These are phyloP conservation scores for Anethum foeniculum DNA, from an alignment of 140 eudicot genomes.

Conservation along the genomic window DNA sequence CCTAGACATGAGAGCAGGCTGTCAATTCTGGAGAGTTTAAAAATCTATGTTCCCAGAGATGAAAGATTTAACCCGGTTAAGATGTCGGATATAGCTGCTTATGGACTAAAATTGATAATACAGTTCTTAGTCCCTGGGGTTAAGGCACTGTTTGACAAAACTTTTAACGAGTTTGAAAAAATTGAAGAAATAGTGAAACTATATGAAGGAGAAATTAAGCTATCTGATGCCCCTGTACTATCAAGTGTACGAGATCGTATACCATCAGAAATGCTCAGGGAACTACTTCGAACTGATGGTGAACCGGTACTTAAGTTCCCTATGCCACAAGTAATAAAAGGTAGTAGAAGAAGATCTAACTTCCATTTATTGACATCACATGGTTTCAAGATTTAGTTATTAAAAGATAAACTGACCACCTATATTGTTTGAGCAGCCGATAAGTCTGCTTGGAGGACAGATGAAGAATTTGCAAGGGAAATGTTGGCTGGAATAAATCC, in stretches of 20 bases:
- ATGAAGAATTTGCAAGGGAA: conserved; percentile 40
- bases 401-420: not conserved
- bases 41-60: conserved; percentile 33
- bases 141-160: not conserved
- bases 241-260: conserved; percentile 7
- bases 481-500: conserved; percentile 51
- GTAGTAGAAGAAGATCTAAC: not conserved
- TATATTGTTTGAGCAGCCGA: conserved; percentile 16
- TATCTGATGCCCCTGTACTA: conserved; percentile 8
- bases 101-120: conserved; percentile 7
- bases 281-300: conserved; percentile 13
- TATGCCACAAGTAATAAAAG: conserved; percentile 15
- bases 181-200: conserved; percentile 11
- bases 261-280: conserved; percentile 10
- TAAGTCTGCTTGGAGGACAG: conserved; percentile 32
- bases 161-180: conserved; percentile 13
- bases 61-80: conserved; percentile 24
- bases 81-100: conserved; percentile 9
- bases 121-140: conserved; percentile 12
- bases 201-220: conserved; percentile 11
- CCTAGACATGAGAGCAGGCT: conserved; percentile 20
- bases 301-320: conserved; percentile 11
- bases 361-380: not conserved
- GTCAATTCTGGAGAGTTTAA: conserved; percentile 15
- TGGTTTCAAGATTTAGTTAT: not conserved